phyloP scores from a whole-genome alignment of 805 yeast species.

The Candida krabiensis region DNA sequence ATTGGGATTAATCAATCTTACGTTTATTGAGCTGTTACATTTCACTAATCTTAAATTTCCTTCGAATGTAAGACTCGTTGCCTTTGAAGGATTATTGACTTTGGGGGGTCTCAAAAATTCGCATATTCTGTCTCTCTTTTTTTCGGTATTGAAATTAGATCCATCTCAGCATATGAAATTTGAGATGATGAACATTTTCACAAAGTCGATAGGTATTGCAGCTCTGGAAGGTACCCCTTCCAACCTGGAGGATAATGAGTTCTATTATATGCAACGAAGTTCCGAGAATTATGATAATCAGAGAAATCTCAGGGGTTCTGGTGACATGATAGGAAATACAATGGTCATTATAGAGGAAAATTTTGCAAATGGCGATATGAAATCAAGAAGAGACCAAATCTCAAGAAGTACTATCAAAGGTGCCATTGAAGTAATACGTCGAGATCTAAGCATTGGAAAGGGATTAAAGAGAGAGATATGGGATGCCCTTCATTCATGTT shows the following conservation, averaged over 20 bases:
- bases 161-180: constrained; percentile 51
- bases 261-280: constrained; percentile 25
- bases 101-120: constrained; percentile 78
- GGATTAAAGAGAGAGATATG: constrained; percentile 65
- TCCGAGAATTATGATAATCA: constrained; percentile 7
- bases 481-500: constrained; percentile 64
- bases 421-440: constrained; percentile 60
- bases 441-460: constrained; percentile 54
- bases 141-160: constrained; percentile 57
- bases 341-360: constrained; percentile 62
- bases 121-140: constrained; percentile 59
- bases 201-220: constrained; percentile 58
- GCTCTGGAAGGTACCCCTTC: constrained; percentile 65
- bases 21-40: constrained; percentile 55
- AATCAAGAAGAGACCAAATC: constrained; percentile 58
- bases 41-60: constrained; percentile 49
- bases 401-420: constrained; percentile 68
- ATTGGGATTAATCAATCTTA: constrained; percentile 50
- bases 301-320: not conserved
- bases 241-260: constrained; percentile 65
- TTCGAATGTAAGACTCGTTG: constrained; percentile 58
- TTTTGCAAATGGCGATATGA: constrained; percentile 40
- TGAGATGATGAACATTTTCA: constrained; percentile 47
- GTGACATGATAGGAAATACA: constrained; percentile 21
- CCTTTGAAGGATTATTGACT: constrained; percentile 66